A percentile compares a stretch with the other conserved stretches of the same genome.
Evolutionary conservation across 148 eudicot species (phyloP).

Genomic region (Chenopodium album): DNA sequence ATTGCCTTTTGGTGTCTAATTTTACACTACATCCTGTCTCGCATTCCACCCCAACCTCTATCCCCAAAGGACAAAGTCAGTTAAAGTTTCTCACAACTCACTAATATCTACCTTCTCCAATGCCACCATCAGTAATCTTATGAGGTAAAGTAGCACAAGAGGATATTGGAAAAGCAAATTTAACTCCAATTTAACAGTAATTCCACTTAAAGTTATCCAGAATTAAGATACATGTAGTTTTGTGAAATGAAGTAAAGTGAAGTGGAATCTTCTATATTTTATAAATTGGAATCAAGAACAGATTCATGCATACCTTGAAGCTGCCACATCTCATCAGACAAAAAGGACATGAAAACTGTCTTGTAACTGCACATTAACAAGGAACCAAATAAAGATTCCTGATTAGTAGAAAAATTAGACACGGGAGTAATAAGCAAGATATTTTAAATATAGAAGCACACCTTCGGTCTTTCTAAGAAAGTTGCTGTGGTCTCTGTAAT

Average conservation of each 20-base stretch:
- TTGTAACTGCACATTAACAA: constrained; percentile 58
- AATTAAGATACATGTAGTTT: too few relatives aligned
- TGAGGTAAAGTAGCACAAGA: too few relatives aligned
- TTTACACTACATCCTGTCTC: too few relatives aligned
- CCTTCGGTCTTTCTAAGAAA: constrained; percentile 74
- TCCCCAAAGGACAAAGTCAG: too few relatives aligned
- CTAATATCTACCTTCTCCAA: too few relatives aligned
- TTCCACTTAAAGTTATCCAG: too few relatives aligned
- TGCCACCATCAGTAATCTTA: too few relatives aligned
- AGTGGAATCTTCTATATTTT: neutral
- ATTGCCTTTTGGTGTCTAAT: too few relatives aligned
- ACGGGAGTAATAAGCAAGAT: neutral
- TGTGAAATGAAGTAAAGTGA: neutral
- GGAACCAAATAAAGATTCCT: constrained; percentile 4
- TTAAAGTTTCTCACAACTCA: too few relatives aligned
- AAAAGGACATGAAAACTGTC: constrained; percentile 85
- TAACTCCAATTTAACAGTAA: too few relatives aligned
- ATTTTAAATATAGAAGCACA: constrained; percentile 21
- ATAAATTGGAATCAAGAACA: neutral
- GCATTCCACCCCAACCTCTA: too few relatives aligned
- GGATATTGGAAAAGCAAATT: too few relatives aligned
- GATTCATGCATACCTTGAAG: constrained; percentile 56
- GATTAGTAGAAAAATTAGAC: neutral
- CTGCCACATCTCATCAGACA: constrained; percentile 87
- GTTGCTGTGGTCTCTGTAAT: constrained; percentile 70